Evolutionary conservation across 2,329 filamentous ascomycete species (phyloP), one percentile per base, ranked within the genome.

Genomic region (Apiospora aurea): DNA sequence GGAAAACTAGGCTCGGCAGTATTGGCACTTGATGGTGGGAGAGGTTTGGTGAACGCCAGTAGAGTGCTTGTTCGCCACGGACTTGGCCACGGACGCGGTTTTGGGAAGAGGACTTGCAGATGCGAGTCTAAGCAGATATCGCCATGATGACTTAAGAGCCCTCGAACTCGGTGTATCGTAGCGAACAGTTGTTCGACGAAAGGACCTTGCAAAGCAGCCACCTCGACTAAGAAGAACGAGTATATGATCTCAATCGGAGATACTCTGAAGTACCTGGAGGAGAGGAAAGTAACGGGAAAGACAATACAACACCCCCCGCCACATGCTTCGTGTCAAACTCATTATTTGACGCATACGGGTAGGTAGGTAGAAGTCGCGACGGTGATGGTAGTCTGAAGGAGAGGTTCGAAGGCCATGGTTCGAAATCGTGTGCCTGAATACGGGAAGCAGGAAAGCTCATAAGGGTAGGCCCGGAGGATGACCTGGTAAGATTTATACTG

Each of bases 191-290:
- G 53, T 4, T 61, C 38, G 29, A 34, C 16, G 29, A 38, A 4
- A 34, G 3, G 2, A 18, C 8, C 2, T 34, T 8, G 14, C 1
- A 29, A n/a, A 0, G 3, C 0, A 18, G 5, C 18, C 2, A 64
- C 18, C 18, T n/a, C 29, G 11, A 5, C 8, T 2, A 64, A 1
- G 18, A 0, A 41, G 5, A 64, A 26, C 2, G 2, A n/a, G 6
- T 21, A 24, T 24, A 51, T 51, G 10, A 2, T 18, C 4, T n/a
- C 57, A 0, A 41, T 3, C 8, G n/a, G 18, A 6, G 34, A 41
- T n/a, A 41, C 21, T 14, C 2, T 24, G 34, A 10, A 24, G 18
- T 18, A 24, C 13, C 8, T 8, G 21, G 41, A 21, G 34, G 14
- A 18, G 7, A 64, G 34, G 7, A 14, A 24, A 6, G 41, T 10